Percentiles rank a stretch among this genome's conserved stretches.
Evolutionary conservation across 1,284 basidiomycete genomes (phyloP).

Genomic region (Fomes fomentarius): DNA sequence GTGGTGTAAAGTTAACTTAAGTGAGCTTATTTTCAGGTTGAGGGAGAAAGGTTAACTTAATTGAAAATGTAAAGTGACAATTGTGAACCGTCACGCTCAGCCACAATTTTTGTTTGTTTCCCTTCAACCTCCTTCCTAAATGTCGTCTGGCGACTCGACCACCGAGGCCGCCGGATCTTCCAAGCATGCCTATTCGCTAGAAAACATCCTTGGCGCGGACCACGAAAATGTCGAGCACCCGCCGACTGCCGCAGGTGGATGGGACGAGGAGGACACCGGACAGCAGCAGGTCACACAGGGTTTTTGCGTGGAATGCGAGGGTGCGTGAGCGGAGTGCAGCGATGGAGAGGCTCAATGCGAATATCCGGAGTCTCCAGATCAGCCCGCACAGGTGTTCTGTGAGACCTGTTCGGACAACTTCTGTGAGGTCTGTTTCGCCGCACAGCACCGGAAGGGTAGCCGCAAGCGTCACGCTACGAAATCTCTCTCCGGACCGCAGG

Average conservation of each 20-base stretch:
- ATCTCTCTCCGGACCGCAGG: slow-evolving; percentile 39
- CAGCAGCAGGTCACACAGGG: slow-evolving; percentile 58
- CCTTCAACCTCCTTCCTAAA: slow-evolving; percentile 12
- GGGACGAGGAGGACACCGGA: slow-evolving; percentile 66
- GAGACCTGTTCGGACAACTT: slow-evolving; percentile 71
- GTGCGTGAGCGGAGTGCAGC: too few relatives aligned
- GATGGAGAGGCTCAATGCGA: too few relatives aligned
- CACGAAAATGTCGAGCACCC: slow-evolving; percentile 64
- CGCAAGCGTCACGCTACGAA: slow-evolving; percentile 67
- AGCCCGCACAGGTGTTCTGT: slow-evolving; percentile 75
- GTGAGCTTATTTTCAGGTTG: too few relatives aligned
- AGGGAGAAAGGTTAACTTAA: too few relatives aligned
- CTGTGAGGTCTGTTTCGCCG: slow-evolving; percentile 82
- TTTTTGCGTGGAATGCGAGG: slow-evolving; percentile 82
- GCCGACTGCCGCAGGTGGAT: slow-evolving; percentile 45
- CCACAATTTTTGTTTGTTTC: slow-evolving; percentile 12
- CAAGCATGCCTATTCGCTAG: slow-evolving; percentile 53
- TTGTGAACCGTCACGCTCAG: slow-evolving; percentile 12
- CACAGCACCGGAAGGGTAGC: slow-evolving; percentile 79
- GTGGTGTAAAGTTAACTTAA: too few relatives aligned
- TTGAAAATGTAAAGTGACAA: slow-evolving; percentile 6
- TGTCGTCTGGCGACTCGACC: slow-evolving; percentile 17
- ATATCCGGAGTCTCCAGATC: slow-evolving; percentile 64
- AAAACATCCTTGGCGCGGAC: slow-evolving; percentile 64
- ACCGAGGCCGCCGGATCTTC: slow-evolving; percentile 10